These are phyloP conservation scores for Penicillium sp. DNA, from an alignment of 2,329 filamentous ascomycete species.

Conservation along the genomic window DNA sequence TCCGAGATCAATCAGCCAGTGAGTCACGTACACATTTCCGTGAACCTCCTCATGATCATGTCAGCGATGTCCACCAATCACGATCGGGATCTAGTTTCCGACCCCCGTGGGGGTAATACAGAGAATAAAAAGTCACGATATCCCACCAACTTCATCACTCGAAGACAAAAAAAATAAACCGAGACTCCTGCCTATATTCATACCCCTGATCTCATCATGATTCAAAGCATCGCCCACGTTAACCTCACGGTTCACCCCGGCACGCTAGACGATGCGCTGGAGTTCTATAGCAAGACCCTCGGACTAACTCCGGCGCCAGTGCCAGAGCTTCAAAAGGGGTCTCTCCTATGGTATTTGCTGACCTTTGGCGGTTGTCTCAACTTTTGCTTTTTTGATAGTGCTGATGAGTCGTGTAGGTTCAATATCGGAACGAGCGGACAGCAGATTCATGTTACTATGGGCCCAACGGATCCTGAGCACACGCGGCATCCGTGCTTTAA, in stretches of 20 bases:
- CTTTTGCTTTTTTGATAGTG: background rate
- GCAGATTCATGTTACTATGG: slow-evolving; percentile 57
- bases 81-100: slow-evolving; percentile 16
- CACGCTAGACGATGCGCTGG: slow-evolving; percentile 53
- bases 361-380: background rate
- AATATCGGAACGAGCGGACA: slow-evolving; percentile 56
- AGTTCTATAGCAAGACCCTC: slow-evolving; percentile 59
- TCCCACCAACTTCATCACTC: no score
- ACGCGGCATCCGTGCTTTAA: slow-evolving; percentile 62
- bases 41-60: no score
- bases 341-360: slow-evolving; percentile 54
- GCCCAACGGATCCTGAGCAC: slow-evolving; percentile 44
- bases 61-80: slow-evolving; percentile 8
- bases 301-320: slow-evolving; percentile 56
- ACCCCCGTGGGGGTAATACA: slow-evolving; percentile 5
- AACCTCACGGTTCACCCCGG: slow-evolving; percentile 59
- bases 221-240: slow-evolving; percentile 58
- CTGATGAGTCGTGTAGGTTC: slow-evolving; percentile 41
- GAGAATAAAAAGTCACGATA: background rate
- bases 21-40: no score
- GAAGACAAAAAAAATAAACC: background rate
- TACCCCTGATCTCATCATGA: slow-evolving; percentile 37
- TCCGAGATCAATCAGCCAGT: background rate
- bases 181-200: background rate
- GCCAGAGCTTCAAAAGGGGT: slow-evolving; percentile 53